Evolutionary conservation across 75 land plant species (phyloP).

Genomic region (Cryptomeria japonica): DNA sequence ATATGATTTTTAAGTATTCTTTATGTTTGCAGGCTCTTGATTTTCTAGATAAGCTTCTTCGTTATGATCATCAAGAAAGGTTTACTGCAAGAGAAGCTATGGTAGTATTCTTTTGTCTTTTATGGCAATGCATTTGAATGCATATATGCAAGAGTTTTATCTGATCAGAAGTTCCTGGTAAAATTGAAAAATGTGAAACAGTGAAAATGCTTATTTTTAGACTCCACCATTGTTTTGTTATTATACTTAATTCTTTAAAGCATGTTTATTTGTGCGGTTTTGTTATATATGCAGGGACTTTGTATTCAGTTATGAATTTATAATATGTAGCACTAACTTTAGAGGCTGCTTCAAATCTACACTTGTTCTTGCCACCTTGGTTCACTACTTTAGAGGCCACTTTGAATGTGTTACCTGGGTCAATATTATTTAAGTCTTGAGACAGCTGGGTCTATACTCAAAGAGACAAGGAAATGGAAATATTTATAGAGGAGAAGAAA

Average conservation of each 20-base stretch:
- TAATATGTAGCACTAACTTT: too few species aligned
- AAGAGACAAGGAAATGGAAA: not conserved
- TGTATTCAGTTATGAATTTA: not conserved
- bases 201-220: not conserved
- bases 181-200: not conserved
- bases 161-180: not conserved
- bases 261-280: not conserved
- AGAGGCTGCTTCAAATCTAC: too few species aligned
- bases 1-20: not conserved
- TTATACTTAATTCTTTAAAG: not conserved
- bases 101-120: constrained; percentile 24
- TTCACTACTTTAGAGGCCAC: too few species aligned
- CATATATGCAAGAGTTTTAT: not conserved
- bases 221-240: not conserved
- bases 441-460: too few species aligned
- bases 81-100: constrained; percentile 83
- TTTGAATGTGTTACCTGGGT: too few species aligned
- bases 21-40: constrained; percentile 70
- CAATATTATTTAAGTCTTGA: too few species aligned
- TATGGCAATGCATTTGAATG: not conserved
- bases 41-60: constrained; percentile 87
- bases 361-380: too few species aligned
- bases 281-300: not conserved
- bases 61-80: constrained; percentile 87
- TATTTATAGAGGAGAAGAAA: not conserved